Conservation (phyloP, 164 flowering plant species). For the Vitis riparia region DNA sequence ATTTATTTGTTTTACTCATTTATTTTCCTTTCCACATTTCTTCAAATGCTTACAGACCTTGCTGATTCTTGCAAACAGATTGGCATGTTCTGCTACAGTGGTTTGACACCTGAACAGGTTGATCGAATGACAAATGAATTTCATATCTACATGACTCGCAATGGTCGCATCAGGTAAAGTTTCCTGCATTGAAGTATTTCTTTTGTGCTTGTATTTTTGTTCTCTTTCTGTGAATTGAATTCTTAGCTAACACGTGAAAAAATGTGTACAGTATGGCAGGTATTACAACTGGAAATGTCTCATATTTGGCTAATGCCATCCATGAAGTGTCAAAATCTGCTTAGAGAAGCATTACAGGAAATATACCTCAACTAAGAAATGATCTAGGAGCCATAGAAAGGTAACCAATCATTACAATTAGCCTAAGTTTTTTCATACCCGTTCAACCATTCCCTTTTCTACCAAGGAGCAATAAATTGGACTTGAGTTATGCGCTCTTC, state of each 20-base stretch:
- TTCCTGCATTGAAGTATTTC: neutral
- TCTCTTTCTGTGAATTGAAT: neutral
- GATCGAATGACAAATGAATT: constrained; percentile 78
- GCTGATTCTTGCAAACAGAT: constrained; percentile 47
- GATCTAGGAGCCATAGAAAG: no score
- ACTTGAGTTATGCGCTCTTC: neutral
- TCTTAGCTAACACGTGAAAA: constrained; percentile 6
- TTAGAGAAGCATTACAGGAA: constrained; percentile 17
- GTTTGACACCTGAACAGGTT: constrained; percentile 93
- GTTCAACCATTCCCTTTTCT: neutral
- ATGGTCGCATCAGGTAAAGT: constrained; percentile 93
- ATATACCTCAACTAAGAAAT: neutral
- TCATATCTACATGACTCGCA: constrained; percentile 93
- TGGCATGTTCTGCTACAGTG: constrained; percentile 98
- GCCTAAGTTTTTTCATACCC: no score
- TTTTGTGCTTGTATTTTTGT: neutral
- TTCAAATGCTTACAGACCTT: neutral
- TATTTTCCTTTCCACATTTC: neutral
- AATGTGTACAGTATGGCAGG: constrained; percentile 83
- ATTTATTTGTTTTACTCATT: neutral
- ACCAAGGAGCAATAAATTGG: constrained; percentile 14
- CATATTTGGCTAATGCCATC: constrained; percentile 88
- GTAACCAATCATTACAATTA: no score
- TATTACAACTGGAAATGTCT: constrained; percentile 82
- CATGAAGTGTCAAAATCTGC: constrained; percentile 77